Evolutionary conservation across 2,329 filamentous ascomycete species (phyloP).

Genomic region (Penicillium janthinellum): DNA sequence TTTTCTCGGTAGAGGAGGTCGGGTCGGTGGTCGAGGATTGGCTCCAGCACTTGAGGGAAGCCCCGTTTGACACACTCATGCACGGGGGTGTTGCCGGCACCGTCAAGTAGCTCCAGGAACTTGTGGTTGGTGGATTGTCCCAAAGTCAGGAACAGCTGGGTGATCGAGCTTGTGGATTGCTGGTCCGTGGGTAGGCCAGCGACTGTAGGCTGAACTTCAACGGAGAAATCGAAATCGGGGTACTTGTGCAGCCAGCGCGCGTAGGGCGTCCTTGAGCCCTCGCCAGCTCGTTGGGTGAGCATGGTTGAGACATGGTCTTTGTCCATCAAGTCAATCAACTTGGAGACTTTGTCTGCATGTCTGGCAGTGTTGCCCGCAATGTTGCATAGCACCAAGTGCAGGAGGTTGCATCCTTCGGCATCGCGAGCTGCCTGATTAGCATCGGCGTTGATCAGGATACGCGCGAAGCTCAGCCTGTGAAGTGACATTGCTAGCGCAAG

Average conservation of each 20-base stretch:
- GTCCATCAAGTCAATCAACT: constrained; percentile 62
- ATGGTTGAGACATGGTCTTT: constrained; percentile 50
- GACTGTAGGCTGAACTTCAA: constrained; percentile 17
- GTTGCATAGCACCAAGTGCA: constrained; percentile 59
- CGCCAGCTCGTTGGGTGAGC: constrained; percentile 34
- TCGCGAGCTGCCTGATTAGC: constrained; percentile 70
- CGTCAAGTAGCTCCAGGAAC: constrained; percentile 49
- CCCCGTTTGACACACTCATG: constrained; percentile 47
- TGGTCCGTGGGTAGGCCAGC: constrained; percentile 26
- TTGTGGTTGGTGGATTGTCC: constrained; percentile 54
- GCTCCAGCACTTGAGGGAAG: constrained; percentile 58
- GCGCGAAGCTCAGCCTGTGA: constrained; percentile 39
- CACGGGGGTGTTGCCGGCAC: constrained; percentile 47
- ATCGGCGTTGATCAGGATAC: constrained; percentile 66
- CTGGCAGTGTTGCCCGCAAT: constrained; percentile 26
- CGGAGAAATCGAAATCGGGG: not conserved
- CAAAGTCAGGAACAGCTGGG: constrained; percentile 57
- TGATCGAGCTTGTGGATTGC: constrained; percentile 36
- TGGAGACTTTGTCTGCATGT: constrained; percentile 53
- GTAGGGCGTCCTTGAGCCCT: constrained; percentile 50
- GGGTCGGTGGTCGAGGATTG: constrained; percentile 56
- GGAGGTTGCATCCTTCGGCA: constrained; percentile 63
- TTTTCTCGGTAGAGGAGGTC: constrained; percentile 71
- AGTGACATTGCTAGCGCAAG: constrained; percentile 66
- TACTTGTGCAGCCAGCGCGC: constrained; percentile 55